A percentile compares a stretch with the other conserved stretches of the same genome.
Conservation (phyloP, 129 eudicot genomes). For the Artemisia annua region DNA sequence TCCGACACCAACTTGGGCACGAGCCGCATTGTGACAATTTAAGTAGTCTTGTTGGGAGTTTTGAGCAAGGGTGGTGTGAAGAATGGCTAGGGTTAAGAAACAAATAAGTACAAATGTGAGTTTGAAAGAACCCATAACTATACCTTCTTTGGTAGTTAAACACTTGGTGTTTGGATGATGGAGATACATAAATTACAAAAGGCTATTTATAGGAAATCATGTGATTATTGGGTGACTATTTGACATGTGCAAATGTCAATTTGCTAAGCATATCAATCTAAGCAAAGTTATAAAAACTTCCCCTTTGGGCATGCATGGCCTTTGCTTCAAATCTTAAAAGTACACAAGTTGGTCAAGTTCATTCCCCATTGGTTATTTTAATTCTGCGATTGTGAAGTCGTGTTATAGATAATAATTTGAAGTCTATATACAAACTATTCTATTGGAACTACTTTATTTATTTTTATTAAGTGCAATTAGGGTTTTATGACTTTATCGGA, state of each 20-base stretch:
- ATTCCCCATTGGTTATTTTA: neutral
- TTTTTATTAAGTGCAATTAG: too few species aligned
- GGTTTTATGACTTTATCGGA: too few species aligned
- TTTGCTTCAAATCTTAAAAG: slow-evolving; percentile 23
- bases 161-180: slow-evolving; percentile 1
- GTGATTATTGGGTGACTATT: neutral
- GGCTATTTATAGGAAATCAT: slow-evolving; percentile 16
- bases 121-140: slow-evolving; percentile 6
- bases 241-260: slow-evolving; percentile 12
- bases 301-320: slow-evolving; percentile 14
- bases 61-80: neutral
- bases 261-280: slow-evolving; percentile 2
- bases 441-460: too few species aligned
- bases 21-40: neutral
- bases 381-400: too few species aligned
- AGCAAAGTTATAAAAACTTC: slow-evolving; percentile 16
- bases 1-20: neutral
- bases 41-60: neutral
- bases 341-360: slow-evolving; percentile 5
- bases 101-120: slow-evolving; percentile 4
- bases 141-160: neutral
- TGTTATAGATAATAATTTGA: too few species aligned
- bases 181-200: neutral
- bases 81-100: slow-evolving; percentile 15
- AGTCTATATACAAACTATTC: too few species aligned